phyloP scores from a whole-genome alignment of 2,329 filamentous ascomycete genomes.

The Cladosporium sp. region DNA sequence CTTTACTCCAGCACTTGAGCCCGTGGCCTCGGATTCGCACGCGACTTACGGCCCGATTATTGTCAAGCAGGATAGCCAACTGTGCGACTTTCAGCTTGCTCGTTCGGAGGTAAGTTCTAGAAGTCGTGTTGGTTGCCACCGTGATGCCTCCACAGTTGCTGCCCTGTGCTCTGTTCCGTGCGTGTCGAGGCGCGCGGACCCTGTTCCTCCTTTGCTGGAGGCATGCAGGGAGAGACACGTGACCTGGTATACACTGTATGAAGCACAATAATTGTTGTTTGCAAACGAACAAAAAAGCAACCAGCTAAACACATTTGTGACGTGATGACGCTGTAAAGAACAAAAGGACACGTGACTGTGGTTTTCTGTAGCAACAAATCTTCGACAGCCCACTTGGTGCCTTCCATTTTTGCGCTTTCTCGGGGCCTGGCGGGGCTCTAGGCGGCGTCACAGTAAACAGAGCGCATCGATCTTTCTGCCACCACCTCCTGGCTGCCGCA shows the following conservation, averaged over 20 bases:
- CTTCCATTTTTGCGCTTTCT: conserved; percentile 1
- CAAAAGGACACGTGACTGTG: not conserved
- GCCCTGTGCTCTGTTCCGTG: not conserved
- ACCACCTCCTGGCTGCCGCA: not conserved
- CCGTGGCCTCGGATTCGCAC: too few relatives aligned
- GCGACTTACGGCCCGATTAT: too few relatives aligned
- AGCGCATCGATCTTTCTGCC: not conserved
- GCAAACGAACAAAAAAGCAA: not conserved
- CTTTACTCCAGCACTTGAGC: too few relatives aligned
- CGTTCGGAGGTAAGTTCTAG: not conserved
- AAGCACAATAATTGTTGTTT: not conserved
- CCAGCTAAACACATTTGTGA: not conserved
- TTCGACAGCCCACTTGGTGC: conserved; percentile 1
- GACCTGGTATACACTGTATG: not conserved
- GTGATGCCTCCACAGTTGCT: not conserved
- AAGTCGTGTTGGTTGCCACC: not conserved
- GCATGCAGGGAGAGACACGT: not conserved
- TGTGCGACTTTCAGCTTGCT: too few relatives aligned
- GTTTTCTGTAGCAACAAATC: not conserved
- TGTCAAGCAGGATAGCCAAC: too few relatives aligned
- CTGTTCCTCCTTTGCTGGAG: conserved; percentile 12
- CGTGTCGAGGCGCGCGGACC: not conserved
- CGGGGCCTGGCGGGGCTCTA: not conserved
- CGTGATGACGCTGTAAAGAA: not conserved
- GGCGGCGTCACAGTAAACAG: conserved; percentile 3